phyloP scores from a whole-genome alignment of 2,329 filamentous ascomycete genomes.

The Chaetomiaceae sp. region DNA sequence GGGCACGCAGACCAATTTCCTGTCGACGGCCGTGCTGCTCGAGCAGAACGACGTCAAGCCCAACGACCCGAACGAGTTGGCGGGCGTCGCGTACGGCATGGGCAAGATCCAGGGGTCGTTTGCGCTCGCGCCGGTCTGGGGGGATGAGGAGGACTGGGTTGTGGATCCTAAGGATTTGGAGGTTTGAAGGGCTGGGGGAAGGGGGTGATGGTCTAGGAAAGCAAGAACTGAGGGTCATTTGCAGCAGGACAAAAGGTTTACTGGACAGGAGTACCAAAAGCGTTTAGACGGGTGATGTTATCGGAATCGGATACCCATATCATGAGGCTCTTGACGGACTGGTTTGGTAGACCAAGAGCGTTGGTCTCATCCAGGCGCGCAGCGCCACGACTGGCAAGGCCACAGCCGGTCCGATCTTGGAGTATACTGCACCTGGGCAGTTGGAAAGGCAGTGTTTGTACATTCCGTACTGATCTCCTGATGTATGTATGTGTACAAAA shows the following conservation, averaged over 20 bases:
- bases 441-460: too few species aligned
- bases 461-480: too few species aligned
- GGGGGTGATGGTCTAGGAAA: too few species aligned
- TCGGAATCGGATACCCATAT: constrained; percentile 11
- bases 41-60: constrained; percentile 53
- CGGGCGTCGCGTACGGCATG: constrained; percentile 55
- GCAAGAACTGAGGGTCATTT: too few species aligned
- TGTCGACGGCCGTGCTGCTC: constrained; percentile 55
- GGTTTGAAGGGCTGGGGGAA: constrained; percentile 21
- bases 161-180: constrained; percentile 35
- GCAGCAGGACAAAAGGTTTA: not conserved
- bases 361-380: not conserved
- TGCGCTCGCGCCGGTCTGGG: constrained; percentile 54
- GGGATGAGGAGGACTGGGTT: constrained; percentile 53
- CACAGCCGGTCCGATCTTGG: too few species aligned
- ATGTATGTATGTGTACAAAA: too few species aligned
- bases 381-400: too few species aligned
- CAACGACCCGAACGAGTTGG: constrained; percentile 33
- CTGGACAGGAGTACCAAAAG: not conserved
- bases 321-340: not conserved
- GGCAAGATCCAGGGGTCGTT: constrained; percentile 60
- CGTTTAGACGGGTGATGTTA: constrained; percentile 1
- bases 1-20: constrained; percentile 46
- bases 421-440: too few species aligned
- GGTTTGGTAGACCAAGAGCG: too few species aligned